Percentiles rank a stretch among this genome's conserved stretches.
Evolutionary conservation across 1,139 yeast species (phyloP).

Genomic region (Pichia cactophila): DNA sequence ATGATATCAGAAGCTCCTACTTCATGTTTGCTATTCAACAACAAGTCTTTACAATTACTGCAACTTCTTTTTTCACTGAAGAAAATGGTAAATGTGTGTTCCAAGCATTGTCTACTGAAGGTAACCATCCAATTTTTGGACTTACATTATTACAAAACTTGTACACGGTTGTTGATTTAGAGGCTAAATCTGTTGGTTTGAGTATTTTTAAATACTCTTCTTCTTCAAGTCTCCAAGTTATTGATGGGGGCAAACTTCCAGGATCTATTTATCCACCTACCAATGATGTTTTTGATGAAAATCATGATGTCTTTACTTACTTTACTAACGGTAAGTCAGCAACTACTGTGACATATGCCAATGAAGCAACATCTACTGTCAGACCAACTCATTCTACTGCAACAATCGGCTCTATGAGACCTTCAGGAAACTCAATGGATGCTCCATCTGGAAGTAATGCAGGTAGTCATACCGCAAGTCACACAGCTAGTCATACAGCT

Average conservation of each 20-base stretch:
- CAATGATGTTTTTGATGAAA: neutral
- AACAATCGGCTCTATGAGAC: neutral
- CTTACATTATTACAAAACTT: neutral
- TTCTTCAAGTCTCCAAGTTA: neutral
- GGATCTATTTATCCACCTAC: neutral
- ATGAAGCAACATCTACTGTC: neutral
- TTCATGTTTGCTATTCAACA: neutral
- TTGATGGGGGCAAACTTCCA: slow-evolving; percentile 2
- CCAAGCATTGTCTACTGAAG: neutral
- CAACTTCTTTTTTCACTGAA: neutral
- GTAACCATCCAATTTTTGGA: neutral
- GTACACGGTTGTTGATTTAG: neutral
- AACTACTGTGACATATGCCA: neutral
- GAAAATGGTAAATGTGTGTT: neutral
- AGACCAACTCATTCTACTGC: neutral
- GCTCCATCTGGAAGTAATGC: neutral
- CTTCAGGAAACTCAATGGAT: neutral
- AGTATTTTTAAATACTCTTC: neutral
- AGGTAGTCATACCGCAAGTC: too few species aligned
- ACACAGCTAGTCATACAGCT: too few species aligned
- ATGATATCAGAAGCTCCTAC: neutral
- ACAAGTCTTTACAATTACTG: neutral
- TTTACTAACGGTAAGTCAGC: neutral
- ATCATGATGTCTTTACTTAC: neutral
- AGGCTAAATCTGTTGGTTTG: neutral